These are phyloP conservation scores for Fomitopsis palustris DNA, from an alignment of 1,284 basidiomycete genomes.

Conservation along the genomic window DNA sequence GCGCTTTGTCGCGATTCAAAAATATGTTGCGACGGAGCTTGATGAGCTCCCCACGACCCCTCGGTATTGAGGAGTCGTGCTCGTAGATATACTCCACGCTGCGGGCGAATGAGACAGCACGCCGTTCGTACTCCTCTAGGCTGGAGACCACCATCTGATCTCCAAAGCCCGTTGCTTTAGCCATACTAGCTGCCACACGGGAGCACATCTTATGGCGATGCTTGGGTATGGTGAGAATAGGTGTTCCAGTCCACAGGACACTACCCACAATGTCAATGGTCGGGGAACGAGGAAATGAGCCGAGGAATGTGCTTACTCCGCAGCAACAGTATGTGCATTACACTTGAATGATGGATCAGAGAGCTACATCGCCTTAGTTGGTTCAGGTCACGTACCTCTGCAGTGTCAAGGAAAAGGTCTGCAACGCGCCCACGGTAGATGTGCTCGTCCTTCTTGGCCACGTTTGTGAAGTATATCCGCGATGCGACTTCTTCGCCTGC, in stretches of 20 bases:
- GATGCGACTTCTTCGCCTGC: conserved; percentile 51
- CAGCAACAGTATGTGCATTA: conserved; percentile 61
- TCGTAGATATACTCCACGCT: conserved; percentile 32
- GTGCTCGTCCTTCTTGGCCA: conserved; percentile 51
- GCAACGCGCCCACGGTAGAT: conserved; percentile 51
- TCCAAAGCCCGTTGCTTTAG: conserved; percentile 53
- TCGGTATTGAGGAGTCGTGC: conserved; percentile 15
- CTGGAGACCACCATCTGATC: conserved; percentile 49
- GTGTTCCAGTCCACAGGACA: conserved; percentile 60
- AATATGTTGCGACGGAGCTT: conserved; percentile 45
- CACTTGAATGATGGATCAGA: conserved; percentile 33
- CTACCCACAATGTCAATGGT: conserved; percentile 21
- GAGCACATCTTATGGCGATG: conserved; percentile 60
- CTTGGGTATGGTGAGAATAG: conserved; percentile 55
- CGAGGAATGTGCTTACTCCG: conserved; percentile 38
- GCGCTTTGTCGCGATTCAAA: conserved; percentile 42
- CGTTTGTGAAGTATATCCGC: conserved; percentile 56
- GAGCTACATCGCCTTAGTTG: neutral
- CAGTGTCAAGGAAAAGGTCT: conserved; percentile 62
- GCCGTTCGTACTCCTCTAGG: conserved; percentile 48
- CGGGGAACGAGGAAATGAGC: conserved; percentile 2
- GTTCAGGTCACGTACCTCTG: conserved; percentile 38
- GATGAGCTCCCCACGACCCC: conserved; percentile 35
- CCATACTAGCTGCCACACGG: conserved; percentile 57
- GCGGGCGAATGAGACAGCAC: conserved; percentile 46